Conservation (phyloP, 495 filamentous ascomycete genomes). For the Cladorrhinum samala region DNA sequence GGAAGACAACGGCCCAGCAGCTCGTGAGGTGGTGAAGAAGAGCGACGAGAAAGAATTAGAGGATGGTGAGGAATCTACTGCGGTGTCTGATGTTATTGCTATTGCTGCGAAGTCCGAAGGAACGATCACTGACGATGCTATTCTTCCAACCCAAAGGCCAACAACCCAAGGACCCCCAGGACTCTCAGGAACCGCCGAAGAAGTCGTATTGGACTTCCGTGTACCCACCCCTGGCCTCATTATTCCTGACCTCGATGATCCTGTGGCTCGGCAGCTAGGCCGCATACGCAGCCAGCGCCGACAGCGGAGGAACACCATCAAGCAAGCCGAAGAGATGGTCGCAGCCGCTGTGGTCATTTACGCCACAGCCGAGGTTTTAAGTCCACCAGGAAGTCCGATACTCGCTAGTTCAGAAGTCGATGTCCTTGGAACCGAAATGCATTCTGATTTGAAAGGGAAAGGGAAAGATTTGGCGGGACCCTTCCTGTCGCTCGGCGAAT, state of each 20-base stretch:
- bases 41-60: constrained; percentile 20
- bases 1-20: constrained; percentile 25
- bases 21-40: constrained; percentile 25
- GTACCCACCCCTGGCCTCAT: constrained; percentile 38
- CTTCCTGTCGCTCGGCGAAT: constrained; percentile 16
- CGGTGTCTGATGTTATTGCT: constrained; percentile 17
- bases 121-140: constrained; percentile 34
- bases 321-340: constrained; percentile 39
- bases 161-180: constrained; percentile 16
- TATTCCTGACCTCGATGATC: constrained; percentile 39
- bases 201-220: constrained; percentile 31
- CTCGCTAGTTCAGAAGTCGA: constrained; percentile 21
- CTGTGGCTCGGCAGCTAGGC: constrained; percentile 33
- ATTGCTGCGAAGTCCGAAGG: constrained; percentile 19
- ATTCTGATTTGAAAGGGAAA: constrained; percentile 28
- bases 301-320: constrained; percentile 34
- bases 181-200: constrained; percentile 9
- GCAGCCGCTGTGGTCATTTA: constrained; percentile 44
- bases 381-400: constrained; percentile 30
- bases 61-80: constrained; percentile 31
- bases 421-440: constrained; percentile 27
- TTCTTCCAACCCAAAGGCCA: constrained; percentile 20
- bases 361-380: constrained; percentile 36
- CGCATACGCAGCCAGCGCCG: constrained; percentile 34
- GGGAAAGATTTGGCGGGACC: constrained; percentile 27